Conservation (phyloP, 768 basidiomycete species). For the Coprinellus aureogranulatus region DNA sequence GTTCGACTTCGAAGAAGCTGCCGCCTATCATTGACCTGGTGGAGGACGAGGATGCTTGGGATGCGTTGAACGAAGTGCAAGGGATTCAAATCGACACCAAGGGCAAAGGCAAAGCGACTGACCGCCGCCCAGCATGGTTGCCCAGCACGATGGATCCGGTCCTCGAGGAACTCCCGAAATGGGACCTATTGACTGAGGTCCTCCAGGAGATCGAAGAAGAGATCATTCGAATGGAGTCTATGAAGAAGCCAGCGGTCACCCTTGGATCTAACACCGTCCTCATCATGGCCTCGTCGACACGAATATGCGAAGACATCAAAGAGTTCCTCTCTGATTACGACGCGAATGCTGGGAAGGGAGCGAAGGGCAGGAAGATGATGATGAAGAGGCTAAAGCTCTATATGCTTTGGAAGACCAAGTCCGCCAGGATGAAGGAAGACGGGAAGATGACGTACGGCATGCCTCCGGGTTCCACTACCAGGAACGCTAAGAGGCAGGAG, state of each 20-base stretch:
- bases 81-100: slow-evolving; percentile 21
- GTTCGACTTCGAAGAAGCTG: slow-evolving; percentile 1
- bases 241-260: slow-evolving; percentile 28
- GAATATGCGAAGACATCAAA: slow-evolving; percentile 69
- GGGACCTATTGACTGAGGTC: slow-evolving; percentile 81
- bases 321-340: slow-evolving; percentile 77
- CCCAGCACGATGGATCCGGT: slow-evolving; percentile 80
- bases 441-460: slow-evolving; percentile 26
- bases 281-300: slow-evolving; percentile 82
- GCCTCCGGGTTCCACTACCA: slow-evolving; percentile 19
- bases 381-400: slow-evolving; percentile 67
- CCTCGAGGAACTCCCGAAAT: slow-evolving; percentile 93
- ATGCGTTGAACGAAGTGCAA: slow-evolving; percentile 62
- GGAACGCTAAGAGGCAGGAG: slow-evolving; percentile 23
- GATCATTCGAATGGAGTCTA: slow-evolving; percentile 59
- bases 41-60: slow-evolving; percentile 77
- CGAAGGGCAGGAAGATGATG: slow-evolving; percentile 77
- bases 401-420: slow-evolving; percentile 77
- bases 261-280: slow-evolving; percentile 75
- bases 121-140: slow-evolving; percentile 60
- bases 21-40: slow-evolving; percentile 36
- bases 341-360: slow-evolving; percentile 51
- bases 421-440: slow-evolving; percentile 36
- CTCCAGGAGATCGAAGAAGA: slow-evolving; percentile 90
- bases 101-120: slow-evolving; percentile 17